These are phyloP conservation scores for Ilyonectria robusta DNA, from an alignment of 2,329 filamentous ascomycete genomes.

Conservation along the genomic window DNA sequence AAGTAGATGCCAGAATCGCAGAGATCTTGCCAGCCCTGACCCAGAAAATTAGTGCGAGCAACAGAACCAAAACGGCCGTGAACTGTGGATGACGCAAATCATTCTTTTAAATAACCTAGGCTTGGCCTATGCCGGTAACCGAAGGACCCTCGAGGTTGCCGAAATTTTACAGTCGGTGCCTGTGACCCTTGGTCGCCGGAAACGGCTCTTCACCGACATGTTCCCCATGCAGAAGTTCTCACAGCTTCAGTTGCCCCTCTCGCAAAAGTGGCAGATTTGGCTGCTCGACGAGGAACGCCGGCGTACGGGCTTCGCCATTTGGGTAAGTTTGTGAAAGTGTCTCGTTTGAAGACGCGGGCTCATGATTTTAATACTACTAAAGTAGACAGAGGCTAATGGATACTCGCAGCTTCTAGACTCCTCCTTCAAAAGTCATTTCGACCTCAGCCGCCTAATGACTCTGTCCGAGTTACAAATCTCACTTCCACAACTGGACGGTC, in stretches of 20 bases:
- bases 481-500: slow-evolving; percentile 2
- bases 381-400: not conserved
- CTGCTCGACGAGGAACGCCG: slow-evolving; percentile 6
- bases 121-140: slow-evolving; percentile 4
- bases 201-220: slow-evolving; percentile 11
- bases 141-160: slow-evolving; percentile 8
- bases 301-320: slow-evolving; percentile 11
- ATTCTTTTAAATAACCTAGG: slow-evolving; percentile 4
- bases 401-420: not conserved
- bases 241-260: not conserved
- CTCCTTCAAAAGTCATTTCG: slow-evolving; percentile 9
- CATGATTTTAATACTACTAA: not conserved
- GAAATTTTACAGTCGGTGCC: slow-evolving; percentile 11
- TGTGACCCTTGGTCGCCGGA: slow-evolving; percentile 4
- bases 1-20: not conserved
- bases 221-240: slow-evolving; percentile 8
- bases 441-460: slow-evolving; percentile 2
- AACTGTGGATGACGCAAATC: slow-evolving; percentile 10
- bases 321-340: not conserved
- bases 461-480: slow-evolving; percentile 6
- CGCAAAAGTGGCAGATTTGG: slow-evolving; percentile 15
- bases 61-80: slow-evolving; percentile 9
- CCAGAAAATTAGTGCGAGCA: not conserved
- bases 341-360: not conserved
- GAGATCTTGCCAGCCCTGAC: not conserved